These are phyloP conservation scores for Hortaea sp. DNA, from an alignment of 2,329 filamentous ascomycete genomes.

Conservation along the genomic window DNA sequence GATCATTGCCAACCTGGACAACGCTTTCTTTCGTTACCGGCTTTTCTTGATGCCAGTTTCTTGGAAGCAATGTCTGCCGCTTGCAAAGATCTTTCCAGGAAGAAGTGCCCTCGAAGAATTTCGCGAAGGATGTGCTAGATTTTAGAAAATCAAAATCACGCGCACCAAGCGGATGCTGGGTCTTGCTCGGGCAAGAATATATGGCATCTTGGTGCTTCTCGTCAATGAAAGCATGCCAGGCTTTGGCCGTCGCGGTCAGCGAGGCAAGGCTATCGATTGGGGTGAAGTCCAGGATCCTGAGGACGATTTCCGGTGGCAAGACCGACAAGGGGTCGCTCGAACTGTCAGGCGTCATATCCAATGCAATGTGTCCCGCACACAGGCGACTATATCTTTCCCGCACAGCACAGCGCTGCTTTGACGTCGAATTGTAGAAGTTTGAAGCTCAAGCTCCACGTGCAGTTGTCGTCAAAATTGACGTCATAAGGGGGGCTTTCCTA, in stretches of 20 bases:
- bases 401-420: too few species aligned
- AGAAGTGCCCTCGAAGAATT: conserved; percentile 23
- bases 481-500: too few species aligned
- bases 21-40: conserved; percentile 31
- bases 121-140: conserved; percentile 19
- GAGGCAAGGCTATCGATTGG: conserved; percentile 26
- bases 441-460: too few species aligned
- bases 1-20: conserved; percentile 31
- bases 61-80: conserved; percentile 29
- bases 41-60: conserved; percentile 28
- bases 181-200: conserved; percentile 28
- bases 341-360: too few species aligned
- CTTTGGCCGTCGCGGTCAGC: conserved; percentile 25
- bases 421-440: too few species aligned
- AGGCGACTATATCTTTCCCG: too few species aligned
- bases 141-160: conserved; percentile 26
- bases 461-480: too few species aligned
- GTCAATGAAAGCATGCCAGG: conserved; percentile 36
- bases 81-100: conserved; percentile 39
- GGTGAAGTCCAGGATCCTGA: conserved; percentile 32
- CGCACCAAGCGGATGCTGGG: conserved; percentile 14
- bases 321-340: conserved; percentile 14
- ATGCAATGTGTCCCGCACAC: too few species aligned
- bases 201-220: conserved; percentile 33
- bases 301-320: conserved; percentile 32